phyloP scores from a whole-genome alignment of 768 basidiomycete species.

The Russula brevipes region DNA sequence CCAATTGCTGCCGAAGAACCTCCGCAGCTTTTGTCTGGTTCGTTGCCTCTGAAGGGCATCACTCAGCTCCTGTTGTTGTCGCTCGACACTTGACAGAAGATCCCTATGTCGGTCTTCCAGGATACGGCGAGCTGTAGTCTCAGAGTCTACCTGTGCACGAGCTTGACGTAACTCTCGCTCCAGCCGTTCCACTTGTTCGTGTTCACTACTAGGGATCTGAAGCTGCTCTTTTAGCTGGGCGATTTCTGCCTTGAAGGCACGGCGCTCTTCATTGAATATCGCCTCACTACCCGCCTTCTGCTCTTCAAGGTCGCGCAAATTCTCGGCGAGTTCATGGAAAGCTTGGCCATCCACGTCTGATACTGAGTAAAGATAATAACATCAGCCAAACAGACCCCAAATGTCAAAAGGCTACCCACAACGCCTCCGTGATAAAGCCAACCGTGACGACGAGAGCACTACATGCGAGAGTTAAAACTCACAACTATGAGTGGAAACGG shows the following conservation, averaged over 20 bases:
- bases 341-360: conserved; percentile 71
- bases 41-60: conserved; percentile 63
- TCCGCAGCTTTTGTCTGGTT: conserved; percentile 60
- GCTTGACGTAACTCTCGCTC: conserved; percentile 63
- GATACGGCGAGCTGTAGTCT: conserved; percentile 53
- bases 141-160: conserved; percentile 59
- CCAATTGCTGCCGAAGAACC: conserved; percentile 55
- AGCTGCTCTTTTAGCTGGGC: conserved; percentile 46
- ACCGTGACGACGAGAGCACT: conserved; percentile 75
- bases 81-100: conserved; percentile 50
- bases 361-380: conserved; percentile 37
- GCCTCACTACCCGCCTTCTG: conserved; percentile 53
- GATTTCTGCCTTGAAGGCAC: conserved; percentile 50
- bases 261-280: conserved; percentile 54
- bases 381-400: background rate
- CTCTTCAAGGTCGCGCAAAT: conserved; percentile 56
- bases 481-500: background rate
- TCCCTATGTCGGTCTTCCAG: conserved; percentile 61
- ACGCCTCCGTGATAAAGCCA: conserved; percentile 63
- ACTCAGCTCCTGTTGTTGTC: conserved; percentile 48
- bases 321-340: conserved; percentile 65
- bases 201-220: conserved; percentile 42
- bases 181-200: conserved; percentile 48
- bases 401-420: conserved; percentile 43
- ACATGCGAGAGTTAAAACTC: conserved; percentile 12